Evolutionary conservation across 1,284 basidiomycete species (phyloP), one percentile per base, ranked within the genome.

Genomic region (Ceratobasidium sp.): DNA sequence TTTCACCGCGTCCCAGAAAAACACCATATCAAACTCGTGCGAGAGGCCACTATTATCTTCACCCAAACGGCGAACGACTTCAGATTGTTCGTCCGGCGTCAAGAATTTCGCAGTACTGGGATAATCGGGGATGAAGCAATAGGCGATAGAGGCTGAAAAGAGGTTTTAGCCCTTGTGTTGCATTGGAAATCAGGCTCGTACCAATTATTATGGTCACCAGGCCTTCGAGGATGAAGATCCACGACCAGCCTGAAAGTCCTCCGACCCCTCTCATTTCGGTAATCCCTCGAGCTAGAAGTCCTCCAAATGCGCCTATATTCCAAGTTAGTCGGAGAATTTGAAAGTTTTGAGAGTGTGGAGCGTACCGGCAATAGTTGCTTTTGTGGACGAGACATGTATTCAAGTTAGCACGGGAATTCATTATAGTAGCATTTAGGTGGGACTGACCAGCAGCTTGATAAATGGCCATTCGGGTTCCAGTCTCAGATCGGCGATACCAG

Each of bases 151-250:
- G 0, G 86, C 71, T 73, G 24, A 7, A 17, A 19, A 45, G 17
- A 1, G 17, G 31, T 24, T 31, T 51, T n/a, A 31, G 9, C 44
- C 4, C 5, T 19, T 24, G 2, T 27, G 17, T 4, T 22, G 45
- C n/a, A 24, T 8, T 22, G 24, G 51, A 17, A 24, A 19, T 17
- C 1, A 7, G 41, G 14, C 8, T 45, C 60, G 62, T 56, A 47
- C 71, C 88, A 57, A 86, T 84, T 8, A 88, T 27, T 41, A 93
- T 84, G 0, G 93, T 94, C 54, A 88, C 84, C 48, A 93, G 83
- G 11, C 92, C 93, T 82, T 94, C 92, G 2, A 94, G 83, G 75
- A 94, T 93, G 82, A 93, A 92, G 72, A 93, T 91, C 90, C 90
- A 91, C 15, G 86, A 84, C 86, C 80, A 81, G 15, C 83, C 90